A percentile compares a stretch with the other conserved stretches of the same genome.
These are phyloP conservation scores for Chaetomium sp. DNA, from an alignment of 2,329 filamentous ascomycete species.

Conservation along the genomic window DNA sequence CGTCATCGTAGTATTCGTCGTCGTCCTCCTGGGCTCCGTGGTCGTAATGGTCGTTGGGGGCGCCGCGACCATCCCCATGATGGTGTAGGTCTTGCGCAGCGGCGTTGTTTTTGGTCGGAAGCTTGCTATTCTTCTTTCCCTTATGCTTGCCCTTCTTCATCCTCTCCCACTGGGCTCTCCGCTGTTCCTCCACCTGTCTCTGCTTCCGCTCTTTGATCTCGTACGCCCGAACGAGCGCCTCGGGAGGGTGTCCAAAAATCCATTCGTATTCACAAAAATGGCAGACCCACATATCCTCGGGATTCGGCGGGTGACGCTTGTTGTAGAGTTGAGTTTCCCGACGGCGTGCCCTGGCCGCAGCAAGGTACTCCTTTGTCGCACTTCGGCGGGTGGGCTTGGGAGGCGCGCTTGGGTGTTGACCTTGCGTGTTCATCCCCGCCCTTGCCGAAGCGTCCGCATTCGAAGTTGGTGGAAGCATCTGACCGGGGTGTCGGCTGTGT, in stretches of 20 bases:
- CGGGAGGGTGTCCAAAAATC: conserved; percentile 84
- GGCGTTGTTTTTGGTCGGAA: conserved; percentile 42
- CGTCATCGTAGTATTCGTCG: conserved; percentile 20
- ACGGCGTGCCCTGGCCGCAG: conserved; percentile 71
- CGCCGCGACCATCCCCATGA: conserved; percentile 14
- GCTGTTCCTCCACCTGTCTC: conserved; percentile 78
- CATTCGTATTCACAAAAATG: conserved; percentile 97
- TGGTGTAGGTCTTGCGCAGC: conserved; percentile 24
- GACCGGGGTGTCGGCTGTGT: conserved; percentile 12
- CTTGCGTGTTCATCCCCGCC: conserved; percentile 2
- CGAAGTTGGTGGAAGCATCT: conserved; percentile 13
- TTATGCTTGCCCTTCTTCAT: conserved; percentile 55
- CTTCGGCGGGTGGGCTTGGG: conserved; percentile 59
- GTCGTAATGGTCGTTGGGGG: conserved; percentile 24
- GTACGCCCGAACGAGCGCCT: conserved; percentile 80
- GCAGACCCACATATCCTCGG: conserved; percentile 85
- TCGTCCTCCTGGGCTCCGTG: conserved; percentile 18
- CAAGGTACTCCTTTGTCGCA: conserved; percentile 62
- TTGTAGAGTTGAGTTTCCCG: conserved; percentile 72
- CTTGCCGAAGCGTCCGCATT: conserved; percentile 9
- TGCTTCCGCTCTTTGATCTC: conserved; percentile 89
- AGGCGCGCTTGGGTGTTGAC: conserved; percentile 9
- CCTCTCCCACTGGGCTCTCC: conserved; percentile 84
- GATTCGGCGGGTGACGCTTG: conserved; percentile 61
- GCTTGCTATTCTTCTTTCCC: conserved; percentile 74